Base-by-base conservation (phyloP, 306 rosid species). In the Arachis hypogaea region DNA sequence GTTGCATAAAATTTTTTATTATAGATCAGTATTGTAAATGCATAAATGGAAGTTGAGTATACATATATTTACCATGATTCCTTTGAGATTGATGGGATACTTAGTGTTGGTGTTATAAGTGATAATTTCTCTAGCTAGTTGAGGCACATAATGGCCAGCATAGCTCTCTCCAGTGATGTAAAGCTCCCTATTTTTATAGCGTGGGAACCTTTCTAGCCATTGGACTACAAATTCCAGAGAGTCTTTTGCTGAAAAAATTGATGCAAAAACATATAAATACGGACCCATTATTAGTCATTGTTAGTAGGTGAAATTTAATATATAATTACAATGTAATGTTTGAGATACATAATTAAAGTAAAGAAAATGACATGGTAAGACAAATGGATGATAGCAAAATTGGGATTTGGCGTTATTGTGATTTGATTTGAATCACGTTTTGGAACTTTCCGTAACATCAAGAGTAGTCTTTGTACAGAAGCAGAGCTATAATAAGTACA, bases 121-220 rank as follows among this genome's bases (percentile, higher is more conserved):
- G 77, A 89, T 41, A 57, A 91, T 93, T 72, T 86, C 85, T 60
- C 73, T 88, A 1, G 98, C 98, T 36, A 93, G 83, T 77, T 93
- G 98, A 67, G 98, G 98, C 6, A 93, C 98, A 62, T 91, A 93
- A 63, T 93, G 98, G 3, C 98, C 98, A 6, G 98, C 98, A 69
- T 93, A 93, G 88, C 98, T 93, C 83, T 93, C 98, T 49, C 98
- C 98, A 1, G 88, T 81, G n/a, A 91, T 87, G 50, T 84, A 88
- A 49, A 93, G 82, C 59, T 93, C 96, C 60, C 93, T 41, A 50
- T 82, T 78, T 64, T 88, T 89, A 75, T 91, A 93, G 50, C 94
- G 82, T 0, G 98, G 96, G 79, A 89, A 93, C 63, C 97, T 88
- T 16, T 86, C 89, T 75, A 93, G 73, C 98, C 98, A 93, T 79